Evolutionary conservation across 164 flowering plant genomes (phyloP), one percentile per base, ranked within the genome.

Genomic region (Euptelea pleiosperma): DNA sequence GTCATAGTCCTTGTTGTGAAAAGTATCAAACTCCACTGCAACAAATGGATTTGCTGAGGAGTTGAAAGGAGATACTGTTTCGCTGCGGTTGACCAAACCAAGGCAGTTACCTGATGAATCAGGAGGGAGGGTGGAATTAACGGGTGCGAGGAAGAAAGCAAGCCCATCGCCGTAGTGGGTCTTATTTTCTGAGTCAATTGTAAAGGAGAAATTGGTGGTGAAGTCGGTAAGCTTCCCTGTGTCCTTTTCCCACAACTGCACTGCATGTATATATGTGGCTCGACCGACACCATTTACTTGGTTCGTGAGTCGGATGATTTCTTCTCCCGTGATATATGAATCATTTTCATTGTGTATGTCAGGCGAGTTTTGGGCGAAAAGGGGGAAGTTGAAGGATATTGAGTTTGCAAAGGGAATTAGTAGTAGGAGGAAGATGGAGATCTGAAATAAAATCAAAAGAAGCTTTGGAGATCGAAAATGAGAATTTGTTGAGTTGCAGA

Each of bases 151-250:
- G 60, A 75, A 75, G 66, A 78, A 75, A 34, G 73, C 63, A 2
- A 77, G 18, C 2, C 79, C 79, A 24, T 65, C 51, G 41, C 73
- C 74, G 16, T 55, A 55, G 1, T 4, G 1, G 3, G 62, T 6
- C 3, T n/a, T 1, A 8, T 47, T 29, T 11, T 0, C 40, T 1
- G 67, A 61, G 58, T 70, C 73, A 6, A 83, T 65, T 46, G 21
- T 37, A 59, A 81, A 75, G 54, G 82, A 44, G 60, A 77, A 85
- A 40, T 47, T 70, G 3, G 86, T 69, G 0, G 71, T 55, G 75
- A 86, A 81, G 50, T 83, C 79, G 0, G 85, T 6, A 9, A 55
- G 46, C 4, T 34, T 48, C 12, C 54, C 42, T 6, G 61, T 61
- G 22, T 57, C 1, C 0, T 33, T 12, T 21, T 69, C 68, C 57